Conservation (phyloP, 306 rosid genomes). For the Urtica urens region DNA sequence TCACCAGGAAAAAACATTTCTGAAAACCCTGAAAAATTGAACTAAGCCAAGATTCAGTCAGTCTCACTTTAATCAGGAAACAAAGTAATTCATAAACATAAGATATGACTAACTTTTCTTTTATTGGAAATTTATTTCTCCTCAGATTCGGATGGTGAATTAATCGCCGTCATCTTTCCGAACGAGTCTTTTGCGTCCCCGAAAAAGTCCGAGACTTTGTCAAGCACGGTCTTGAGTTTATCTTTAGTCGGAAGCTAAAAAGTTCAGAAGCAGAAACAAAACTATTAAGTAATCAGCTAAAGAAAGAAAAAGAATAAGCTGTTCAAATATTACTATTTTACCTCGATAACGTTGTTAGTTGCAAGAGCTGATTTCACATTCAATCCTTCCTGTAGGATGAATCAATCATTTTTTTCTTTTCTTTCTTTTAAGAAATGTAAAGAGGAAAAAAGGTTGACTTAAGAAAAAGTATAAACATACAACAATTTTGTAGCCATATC, state of each 20-base stretch:
- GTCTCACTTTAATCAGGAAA: not conserved
- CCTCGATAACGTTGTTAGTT: constrained; percentile 75
- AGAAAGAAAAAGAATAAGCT: not conserved
- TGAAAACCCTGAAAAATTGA: not conserved
- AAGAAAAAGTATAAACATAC: too few relatives aligned
- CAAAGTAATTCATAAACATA: not conserved
- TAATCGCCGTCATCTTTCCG: constrained; percentile 52
- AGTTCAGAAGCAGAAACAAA: constrained; percentile 14
- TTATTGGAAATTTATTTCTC: too few relatives aligned
- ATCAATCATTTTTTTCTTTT: too few relatives aligned
- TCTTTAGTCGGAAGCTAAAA: constrained; percentile 88
- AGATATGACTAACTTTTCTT: constrained; percentile 49
- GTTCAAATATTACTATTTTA: too few relatives aligned
- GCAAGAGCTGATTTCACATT: constrained; percentile 71
- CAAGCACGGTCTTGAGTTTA: constrained; percentile 65
- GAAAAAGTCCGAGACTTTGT: constrained; percentile 74
- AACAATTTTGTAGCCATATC: constrained; percentile 94
- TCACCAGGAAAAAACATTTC: constrained; percentile 6
- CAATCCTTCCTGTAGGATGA: constrained; percentile 56
- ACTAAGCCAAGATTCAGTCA: not conserved
- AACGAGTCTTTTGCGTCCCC: constrained; percentile 88
- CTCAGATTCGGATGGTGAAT: constrained; percentile 27
- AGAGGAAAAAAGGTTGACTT: too few relatives aligned
- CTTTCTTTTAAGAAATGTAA: too few relatives aligned
- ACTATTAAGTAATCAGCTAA: not conserved